phyloP scores from a whole-genome alignment of 176 grass and related monocot genomes.

The Phyllostachys edulis region DNA sequence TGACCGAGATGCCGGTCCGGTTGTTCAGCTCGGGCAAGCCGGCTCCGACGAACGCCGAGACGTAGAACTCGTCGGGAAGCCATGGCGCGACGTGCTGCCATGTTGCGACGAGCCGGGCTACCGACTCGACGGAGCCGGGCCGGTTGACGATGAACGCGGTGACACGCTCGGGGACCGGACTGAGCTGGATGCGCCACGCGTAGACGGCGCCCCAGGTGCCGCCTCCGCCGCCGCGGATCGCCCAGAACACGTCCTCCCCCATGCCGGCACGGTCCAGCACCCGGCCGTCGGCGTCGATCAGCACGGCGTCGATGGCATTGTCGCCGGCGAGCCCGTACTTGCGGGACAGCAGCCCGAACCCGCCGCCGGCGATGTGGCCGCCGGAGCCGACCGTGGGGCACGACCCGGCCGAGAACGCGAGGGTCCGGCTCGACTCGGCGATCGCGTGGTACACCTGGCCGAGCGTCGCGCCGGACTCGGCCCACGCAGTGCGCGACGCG shows the following conservation, averaged over 20 bases:
- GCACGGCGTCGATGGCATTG: slow-evolving; percentile 63
- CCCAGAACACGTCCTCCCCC: slow-evolving; percentile 85
- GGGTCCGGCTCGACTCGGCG: slow-evolving; percentile 9
- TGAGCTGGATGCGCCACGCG: slow-evolving; percentile 54
- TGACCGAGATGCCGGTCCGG: slow-evolving; percentile 46
- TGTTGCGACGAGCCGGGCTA: slow-evolving; percentile 42
- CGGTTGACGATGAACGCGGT: slow-evolving; percentile 55
- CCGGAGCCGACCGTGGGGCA: slow-evolving; percentile 72
- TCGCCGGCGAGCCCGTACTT: slow-evolving; percentile 67
- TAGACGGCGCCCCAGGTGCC: slow-evolving; percentile 67
- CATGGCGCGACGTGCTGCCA: slow-evolving; percentile 66
- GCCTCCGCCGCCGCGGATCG: slow-evolving; percentile 76
- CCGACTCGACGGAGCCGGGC: slow-evolving; percentile 4
- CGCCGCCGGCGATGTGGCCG: slow-evolving; percentile 72
- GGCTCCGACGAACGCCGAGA: slow-evolving; percentile 70
- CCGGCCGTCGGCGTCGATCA: slow-evolving; percentile 43
- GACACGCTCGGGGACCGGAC: slow-evolving; percentile 51
- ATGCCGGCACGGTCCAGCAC: slow-evolving; percentile 47
- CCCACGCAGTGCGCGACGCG: slow-evolving; percentile 43
- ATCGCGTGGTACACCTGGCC: slow-evolving; percentile 71
- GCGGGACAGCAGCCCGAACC: slow-evolving; percentile 74
- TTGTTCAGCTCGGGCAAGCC: slow-evolving; percentile 35
- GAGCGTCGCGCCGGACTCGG: slow-evolving; percentile 62
- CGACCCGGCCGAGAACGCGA: slow-evolving; percentile 66
- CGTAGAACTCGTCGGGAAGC: slow-evolving; percentile 79